Base-by-base conservation (phyloP, 163 green algal species). In the Chlorella variabilis region DNA sequence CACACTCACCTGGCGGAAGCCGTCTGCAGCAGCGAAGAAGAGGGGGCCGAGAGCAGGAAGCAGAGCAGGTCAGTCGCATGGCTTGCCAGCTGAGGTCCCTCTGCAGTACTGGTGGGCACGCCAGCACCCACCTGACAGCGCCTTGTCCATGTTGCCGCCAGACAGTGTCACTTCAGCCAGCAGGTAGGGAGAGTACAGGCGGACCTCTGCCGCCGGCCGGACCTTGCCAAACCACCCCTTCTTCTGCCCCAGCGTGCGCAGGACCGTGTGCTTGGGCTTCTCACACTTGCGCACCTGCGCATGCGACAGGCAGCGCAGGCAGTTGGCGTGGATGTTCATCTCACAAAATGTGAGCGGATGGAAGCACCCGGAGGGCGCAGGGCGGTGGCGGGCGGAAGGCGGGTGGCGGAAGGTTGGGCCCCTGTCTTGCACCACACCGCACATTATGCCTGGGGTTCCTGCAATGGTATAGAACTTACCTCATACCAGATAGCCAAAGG, bases 1-100 rank as follows among this genome's bases (percentile, higher is more conserved):
- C n/a, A n/a, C n/a, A n/a, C n/a, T 38, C 51, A 84, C 82, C 79
- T 86, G 79, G 8, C 87, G 82, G 63, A 91, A 91, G 39, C 87
- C 87, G 23, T 51, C 38, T 23, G 65, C 34, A 38, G 18, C 27
- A 34, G 36, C 11, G 65, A 38, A 38, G 59, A n/a, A n/a, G n/a
- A n/a, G n/a, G n/a, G n/a, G n/a, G n/a, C n/a, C n/a, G n/a, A n/a
- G n/a, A n/a, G n/a, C n/a, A n/a, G n/a, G n/a, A n/a, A n/a, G n/a
- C n/a, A n/a, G n/a, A n/a, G n/a, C n/a, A n/a, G n/a, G n/a, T n/a
- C n/a, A n/a, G n/a, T n/a, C n/a, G n/a, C n/a, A n/a, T n/a, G n/a
- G n/a, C n/a, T n/a, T n/a, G n/a, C n/a, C n/a, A n/a, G n/a, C n/a
- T n/a, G n/a, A n/a, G n/a, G n/a, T n/a, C n/a, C n/a, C n/a, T n/a